Percentiles rank a stretch among this genome's conserved stretches.
Conservation (phyloP, 345 rosid genomes). For the Gossypium herbaceum region DNA sequence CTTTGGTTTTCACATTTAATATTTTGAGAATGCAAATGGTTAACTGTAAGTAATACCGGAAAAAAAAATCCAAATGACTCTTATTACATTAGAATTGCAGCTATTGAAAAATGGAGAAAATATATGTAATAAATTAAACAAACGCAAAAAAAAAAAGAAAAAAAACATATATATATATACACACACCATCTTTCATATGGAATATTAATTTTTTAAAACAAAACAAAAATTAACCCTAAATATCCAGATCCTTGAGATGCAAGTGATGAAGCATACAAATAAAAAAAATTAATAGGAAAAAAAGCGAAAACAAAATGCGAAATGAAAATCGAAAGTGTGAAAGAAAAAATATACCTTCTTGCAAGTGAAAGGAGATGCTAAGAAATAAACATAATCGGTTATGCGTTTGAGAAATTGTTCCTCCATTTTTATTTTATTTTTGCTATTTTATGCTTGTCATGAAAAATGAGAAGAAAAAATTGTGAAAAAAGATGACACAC, state of each 20-base stretch:
- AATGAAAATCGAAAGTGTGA: too few relatives aligned
- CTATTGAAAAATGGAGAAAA: neutral
- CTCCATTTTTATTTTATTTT: slow-evolving; percentile 26
- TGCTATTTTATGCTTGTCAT: too few relatives aligned
- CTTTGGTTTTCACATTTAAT: neutral
- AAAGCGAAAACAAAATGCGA: too few relatives aligned
- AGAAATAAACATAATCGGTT: slow-evolving; percentile 61
- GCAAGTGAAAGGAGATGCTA: slow-evolving; percentile 76
- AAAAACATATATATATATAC: too few relatives aligned
- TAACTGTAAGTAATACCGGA: neutral
- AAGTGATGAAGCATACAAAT: neutral
- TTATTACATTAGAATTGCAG: neutral
- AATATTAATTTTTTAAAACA: too few relatives aligned
- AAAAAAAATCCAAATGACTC: neutral
- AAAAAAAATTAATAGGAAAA: too few relatives aligned
- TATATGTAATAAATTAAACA: neutral
- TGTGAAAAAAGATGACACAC: too few relatives aligned
- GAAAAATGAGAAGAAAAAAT: too few relatives aligned
- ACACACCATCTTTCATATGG: too few relatives aligned
- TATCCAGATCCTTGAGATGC: slow-evolving; percentile 14
- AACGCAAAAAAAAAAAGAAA: too few relatives aligned
- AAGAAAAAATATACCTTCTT: slow-evolving; percentile 38
- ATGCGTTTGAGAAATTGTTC: slow-evolving; percentile 45
- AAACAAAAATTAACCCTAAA: neutral
- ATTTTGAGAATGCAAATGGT: neutral